phyloP scores from a whole-genome alignment of 2,329 filamentous ascomycete genomes.

The Trichophyton rubrum region DNA sequence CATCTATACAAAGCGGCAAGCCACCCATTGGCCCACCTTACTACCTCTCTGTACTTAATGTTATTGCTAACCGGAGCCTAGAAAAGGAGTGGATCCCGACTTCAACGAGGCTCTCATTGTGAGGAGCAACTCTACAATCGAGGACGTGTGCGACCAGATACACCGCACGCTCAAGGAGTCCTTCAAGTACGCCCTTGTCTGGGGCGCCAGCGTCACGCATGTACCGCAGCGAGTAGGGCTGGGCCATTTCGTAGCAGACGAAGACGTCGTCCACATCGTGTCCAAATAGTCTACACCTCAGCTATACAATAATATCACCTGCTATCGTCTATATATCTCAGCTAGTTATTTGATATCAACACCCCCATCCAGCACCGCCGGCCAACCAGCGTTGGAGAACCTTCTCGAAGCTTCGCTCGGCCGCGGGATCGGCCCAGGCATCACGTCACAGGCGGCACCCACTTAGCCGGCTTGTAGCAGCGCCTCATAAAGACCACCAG shows the following conservation, averaged over 20 bases:
- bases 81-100: conserved; percentile 80
- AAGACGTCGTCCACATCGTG: conserved; percentile 57
- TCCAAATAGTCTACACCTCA: conserved; percentile 26
- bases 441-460: conserved; percentile 3
- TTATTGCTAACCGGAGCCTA: conserved; percentile 18
- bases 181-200: conserved; percentile 96
- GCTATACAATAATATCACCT: background rate
- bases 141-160: conserved; percentile 93
- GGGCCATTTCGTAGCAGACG: conserved; percentile 60
- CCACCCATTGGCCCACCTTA: too few relatives aligned
- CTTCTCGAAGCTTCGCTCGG: conserved; percentile 28
- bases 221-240: conserved; percentile 87
- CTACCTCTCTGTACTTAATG: too few relatives aligned
- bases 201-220: conserved; percentile 92
- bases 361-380: background rate
- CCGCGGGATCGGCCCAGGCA: background rate
- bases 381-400: conserved; percentile 16
- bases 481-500: background rate
- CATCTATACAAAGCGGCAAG: conserved; percentile 74
- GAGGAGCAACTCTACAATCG: conserved; percentile 71
- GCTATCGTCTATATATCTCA: background rate
- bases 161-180: conserved; percentile 93
- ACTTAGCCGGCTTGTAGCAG: background rate
- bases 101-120: conserved; percentile 91
- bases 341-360: too few relatives aligned